Conservation (phyloP, 495 filamentous ascomycete genomes). For the Aspergillus carlsbadensis region DNA sequence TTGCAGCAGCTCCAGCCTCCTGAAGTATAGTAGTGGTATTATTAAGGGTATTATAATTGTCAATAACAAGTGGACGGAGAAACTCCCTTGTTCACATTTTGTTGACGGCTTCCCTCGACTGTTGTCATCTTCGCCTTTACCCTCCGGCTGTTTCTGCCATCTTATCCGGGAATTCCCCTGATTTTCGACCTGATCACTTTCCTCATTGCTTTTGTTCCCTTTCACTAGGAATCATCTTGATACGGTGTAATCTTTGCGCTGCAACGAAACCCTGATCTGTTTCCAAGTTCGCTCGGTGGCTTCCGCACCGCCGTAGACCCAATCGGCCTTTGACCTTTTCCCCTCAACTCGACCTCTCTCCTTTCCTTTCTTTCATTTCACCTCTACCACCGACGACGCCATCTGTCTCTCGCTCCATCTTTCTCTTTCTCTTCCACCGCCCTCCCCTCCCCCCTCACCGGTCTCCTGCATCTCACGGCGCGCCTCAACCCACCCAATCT, state of each 20-base stretch:
- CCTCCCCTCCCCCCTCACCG: conserved; percentile 24
- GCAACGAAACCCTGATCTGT: conserved; percentile 23
- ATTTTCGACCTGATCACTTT: conserved; percentile 7
- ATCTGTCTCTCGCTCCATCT: conserved; percentile 3
- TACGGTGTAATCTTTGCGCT: conserved; percentile 10
- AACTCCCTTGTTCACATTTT: background rate
- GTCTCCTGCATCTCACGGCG: conserved; percentile 23
- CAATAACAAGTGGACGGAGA: background rate
- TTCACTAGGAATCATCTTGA: background rate
- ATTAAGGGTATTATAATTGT: background rate
- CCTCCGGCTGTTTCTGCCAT: conserved; percentile 8
- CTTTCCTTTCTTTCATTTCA: conserved; percentile 19
- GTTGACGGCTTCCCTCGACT: background rate
- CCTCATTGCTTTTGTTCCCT: background rate
- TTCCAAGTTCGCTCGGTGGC: conserved; percentile 28
- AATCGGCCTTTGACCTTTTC: conserved; percentile 18
- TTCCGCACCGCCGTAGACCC: conserved; percentile 23
- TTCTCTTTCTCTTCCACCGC: conserved; percentile 12
- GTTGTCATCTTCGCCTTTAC: conserved; percentile 15
- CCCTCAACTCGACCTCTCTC: background rate
- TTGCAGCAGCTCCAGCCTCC: background rate
- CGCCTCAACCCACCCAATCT: conserved; percentile 23
- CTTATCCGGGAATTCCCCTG: conserved; percentile 13
- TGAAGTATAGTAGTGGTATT: background rate
- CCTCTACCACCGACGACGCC: conserved; percentile 6